phyloP scores from a whole-genome alignment of 495 filamentous ascomycete genomes.

The Aspergillus funiculosus region DNA sequence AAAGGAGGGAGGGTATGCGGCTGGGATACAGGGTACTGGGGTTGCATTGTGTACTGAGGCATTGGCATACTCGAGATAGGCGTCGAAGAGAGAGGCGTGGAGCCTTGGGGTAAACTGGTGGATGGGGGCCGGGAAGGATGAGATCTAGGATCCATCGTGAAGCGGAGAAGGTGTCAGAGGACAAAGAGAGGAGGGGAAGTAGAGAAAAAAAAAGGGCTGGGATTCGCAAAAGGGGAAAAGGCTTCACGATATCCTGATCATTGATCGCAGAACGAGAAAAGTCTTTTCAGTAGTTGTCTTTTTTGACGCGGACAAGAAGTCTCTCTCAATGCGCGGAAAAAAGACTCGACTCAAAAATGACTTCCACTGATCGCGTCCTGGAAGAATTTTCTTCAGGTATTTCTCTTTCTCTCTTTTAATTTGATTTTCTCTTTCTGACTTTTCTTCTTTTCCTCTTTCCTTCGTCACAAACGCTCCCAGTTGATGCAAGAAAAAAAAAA shows the following conservation, averaged over 20 bases:
- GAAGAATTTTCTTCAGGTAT: slow-evolving; percentile 17
- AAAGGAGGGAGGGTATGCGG: slow-evolving; percentile 67
- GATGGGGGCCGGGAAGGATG: slow-evolving; percentile 53
- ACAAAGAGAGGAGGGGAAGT: slow-evolving; percentile 27
- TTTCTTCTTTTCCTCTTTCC: slow-evolving; percentile 15
- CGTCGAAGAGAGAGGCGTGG: slow-evolving; percentile 39
- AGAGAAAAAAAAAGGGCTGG: slow-evolving; percentile 22
- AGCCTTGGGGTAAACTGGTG: slow-evolving; percentile 50
- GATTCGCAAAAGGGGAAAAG: slow-evolving; percentile 22
- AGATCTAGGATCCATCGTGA: slow-evolving; percentile 49
- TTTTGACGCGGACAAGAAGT: slow-evolving; percentile 15
- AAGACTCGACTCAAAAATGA: slow-evolving; percentile 13
- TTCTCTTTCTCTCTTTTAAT: slow-evolving; percentile 13
- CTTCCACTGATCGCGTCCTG: slow-evolving; percentile 14
- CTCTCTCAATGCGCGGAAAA: slow-evolving; percentile 1
- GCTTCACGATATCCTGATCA: slow-evolving; percentile 46
- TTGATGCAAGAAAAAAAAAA: no score
- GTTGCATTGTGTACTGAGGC: slow-evolving; percentile 50
- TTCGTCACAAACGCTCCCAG: slow-evolving; percentile 7
- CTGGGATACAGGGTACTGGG: slow-evolving; percentile 52
- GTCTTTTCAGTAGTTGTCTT: slow-evolving; percentile 19
- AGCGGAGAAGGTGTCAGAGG: slow-evolving; percentile 21
- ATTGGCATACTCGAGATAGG: slow-evolving; percentile 46
- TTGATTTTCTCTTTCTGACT: background rate
- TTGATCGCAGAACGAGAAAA: slow-evolving; percentile 32